Conservation (phyloP, 1,284 basidiomycete species). For the Trametes hirsuta region DNA sequence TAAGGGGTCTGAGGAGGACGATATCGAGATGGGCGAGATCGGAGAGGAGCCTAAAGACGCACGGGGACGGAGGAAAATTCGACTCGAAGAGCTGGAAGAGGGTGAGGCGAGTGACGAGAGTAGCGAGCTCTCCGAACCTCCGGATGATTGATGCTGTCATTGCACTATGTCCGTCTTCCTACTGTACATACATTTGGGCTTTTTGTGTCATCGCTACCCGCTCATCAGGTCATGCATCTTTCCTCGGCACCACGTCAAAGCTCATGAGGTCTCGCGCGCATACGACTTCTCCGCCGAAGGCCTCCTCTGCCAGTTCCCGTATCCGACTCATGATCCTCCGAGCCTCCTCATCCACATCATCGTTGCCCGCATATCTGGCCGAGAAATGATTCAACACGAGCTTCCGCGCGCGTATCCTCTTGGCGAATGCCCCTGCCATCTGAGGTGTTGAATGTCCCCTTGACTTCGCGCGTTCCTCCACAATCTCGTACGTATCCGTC, state of each 20-base stretch:
- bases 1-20: conserved; percentile 49
- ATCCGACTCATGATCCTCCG: conserved; percentile 65
- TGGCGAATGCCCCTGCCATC: conserved; percentile 87
- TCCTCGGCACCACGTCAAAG: conserved; percentile 49
- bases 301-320: conserved; percentile 51
- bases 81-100: conserved; percentile 76
- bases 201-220: conserved; percentile 13
- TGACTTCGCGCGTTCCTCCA: conserved; percentile 70
- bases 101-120: conserved; percentile 81
- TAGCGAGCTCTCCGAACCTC: conserved; percentile 74
- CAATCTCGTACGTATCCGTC: conserved; percentile 60
- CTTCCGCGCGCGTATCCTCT: conserved; percentile 61
- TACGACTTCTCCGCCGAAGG: conserved; percentile 54
- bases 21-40: conserved; percentile 87
- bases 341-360: conserved; percentile 50
- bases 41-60: conserved; percentile 63
- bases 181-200: conserved; percentile 14
- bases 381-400: conserved; percentile 90
- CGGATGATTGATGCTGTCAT: conserved; percentile 49
- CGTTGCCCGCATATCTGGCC: conserved; percentile 45
- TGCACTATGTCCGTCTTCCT: background rate
- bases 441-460: conserved; percentile 93
- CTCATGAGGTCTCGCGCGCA: conserved; percentile 79
- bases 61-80: conserved; percentile 51
- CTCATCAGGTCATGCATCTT: conserved; percentile 24